Evolutionary conservation across 176 grass and related monocot species (phyloP).

Genomic region (Puya raimondii): DNA sequence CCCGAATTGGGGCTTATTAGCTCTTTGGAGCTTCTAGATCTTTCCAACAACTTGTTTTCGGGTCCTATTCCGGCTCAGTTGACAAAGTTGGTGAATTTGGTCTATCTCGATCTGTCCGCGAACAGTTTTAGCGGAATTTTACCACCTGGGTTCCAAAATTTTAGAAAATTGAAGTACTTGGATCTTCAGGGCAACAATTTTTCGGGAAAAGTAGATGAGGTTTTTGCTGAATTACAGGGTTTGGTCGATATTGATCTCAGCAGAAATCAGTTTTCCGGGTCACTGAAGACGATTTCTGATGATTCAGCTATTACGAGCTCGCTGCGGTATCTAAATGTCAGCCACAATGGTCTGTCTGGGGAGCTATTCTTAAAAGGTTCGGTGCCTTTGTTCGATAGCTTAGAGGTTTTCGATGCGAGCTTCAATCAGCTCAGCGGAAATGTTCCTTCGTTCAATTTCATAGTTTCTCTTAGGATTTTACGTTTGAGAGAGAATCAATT

Average conservation of each 20-base stretch:
- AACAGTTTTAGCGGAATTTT: conserved; percentile 48
- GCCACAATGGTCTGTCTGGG: conserved; percentile 64
- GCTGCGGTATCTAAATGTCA: conserved; percentile 66
- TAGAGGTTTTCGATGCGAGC: conserved; percentile 91
- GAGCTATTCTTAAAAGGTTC: conserved; percentile 58
- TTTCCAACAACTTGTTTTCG: conserved; percentile 49
- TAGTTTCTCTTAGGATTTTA: conserved; percentile 75
- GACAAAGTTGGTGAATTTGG: conserved; percentile 34
- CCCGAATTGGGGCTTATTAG: conserved; percentile 29
- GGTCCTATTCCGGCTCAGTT: conserved; percentile 44
- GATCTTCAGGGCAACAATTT: conserved; percentile 56
- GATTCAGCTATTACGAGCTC: conserved; percentile 48
- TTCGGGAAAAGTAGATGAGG: conserved; percentile 42
- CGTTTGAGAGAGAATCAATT: conserved; percentile 60
- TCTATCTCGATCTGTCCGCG: conserved; percentile 57
- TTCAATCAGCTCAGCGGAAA: conserved; percentile 60
- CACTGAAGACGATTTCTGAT: conserved; percentile 48
- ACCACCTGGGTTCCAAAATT: conserved; percentile 43
- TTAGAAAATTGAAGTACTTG: conserved; percentile 57
- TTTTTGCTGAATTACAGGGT: conserved; percentile 51
- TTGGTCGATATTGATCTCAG: conserved; percentile 71
- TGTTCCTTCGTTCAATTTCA: conserved; percentile 74
- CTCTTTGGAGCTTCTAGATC: conserved; percentile 49
- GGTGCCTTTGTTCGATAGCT: conserved; percentile 56
- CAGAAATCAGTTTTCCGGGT: conserved; percentile 56